Percentiles rank a stretch among this genome's conserved stretches.
Evolutionary conservation across 371 early-diverging fungal genomes (phyloP).

Genomic region (Smittium culicis): DNA sequence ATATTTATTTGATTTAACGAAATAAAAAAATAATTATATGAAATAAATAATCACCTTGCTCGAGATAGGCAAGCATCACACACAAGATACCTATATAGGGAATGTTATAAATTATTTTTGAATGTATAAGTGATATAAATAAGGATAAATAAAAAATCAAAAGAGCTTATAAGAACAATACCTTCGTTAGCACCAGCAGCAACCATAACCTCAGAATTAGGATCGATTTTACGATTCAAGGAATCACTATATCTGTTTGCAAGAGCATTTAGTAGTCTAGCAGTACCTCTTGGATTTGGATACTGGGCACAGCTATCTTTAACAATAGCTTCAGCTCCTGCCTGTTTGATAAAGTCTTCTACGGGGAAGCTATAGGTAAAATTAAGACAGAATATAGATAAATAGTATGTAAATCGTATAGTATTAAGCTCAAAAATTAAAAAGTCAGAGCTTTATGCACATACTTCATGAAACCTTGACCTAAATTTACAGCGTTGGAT

Average conservation of each 20-base stretch:
- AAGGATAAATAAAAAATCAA: no score
- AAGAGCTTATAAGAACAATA: conserved; percentile 19
- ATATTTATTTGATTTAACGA: no score
- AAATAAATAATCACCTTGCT: conserved; percentile 43
- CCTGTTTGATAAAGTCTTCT: conserved; percentile 66
- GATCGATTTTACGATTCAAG: conserved; percentile 53
- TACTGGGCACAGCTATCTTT: conserved; percentile 65
- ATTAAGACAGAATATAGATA: no score
- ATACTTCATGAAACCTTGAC: conserved; percentile 70
- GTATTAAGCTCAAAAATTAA: background rate
- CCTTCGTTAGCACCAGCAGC: conserved; percentile 92
- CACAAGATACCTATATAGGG: conserved; percentile 14
- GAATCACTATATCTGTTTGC: conserved; percentile 56
- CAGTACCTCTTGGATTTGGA: conserved; percentile 66
- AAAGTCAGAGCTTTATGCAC: background rate
- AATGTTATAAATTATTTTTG: no score
- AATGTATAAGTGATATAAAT: no score
- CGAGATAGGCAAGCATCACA: conserved; percentile 22
- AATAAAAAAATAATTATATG: no score
- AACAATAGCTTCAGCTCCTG: conserved; percentile 55
- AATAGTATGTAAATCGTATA: no score
- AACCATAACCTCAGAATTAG: conserved; percentile 68
- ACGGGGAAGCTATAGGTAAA: conserved; percentile 52
- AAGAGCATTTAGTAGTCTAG: conserved; percentile 60
- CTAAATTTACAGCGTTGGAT: conserved; percentile 84